Evolutionary conservation across 768 basidiomycete species (phyloP).

Genomic region (Tricholoma flavovirens): DNA sequence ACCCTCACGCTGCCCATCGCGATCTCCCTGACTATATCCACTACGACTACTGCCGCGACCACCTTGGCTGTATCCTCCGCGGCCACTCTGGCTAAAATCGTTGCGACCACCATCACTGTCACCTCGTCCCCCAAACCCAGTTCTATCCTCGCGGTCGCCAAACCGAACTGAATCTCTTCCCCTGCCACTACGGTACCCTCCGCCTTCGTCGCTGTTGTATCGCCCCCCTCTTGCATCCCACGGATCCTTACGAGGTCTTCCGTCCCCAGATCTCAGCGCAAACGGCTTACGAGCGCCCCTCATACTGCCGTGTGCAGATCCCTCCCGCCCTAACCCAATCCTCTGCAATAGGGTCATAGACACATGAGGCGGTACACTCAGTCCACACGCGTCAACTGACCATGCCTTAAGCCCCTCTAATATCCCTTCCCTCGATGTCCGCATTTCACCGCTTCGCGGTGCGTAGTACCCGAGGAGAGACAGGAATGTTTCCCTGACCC

Average conservation of each 20-base stretch:
- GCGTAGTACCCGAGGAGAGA: conserved; percentile 72
- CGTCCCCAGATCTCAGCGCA: conserved; percentile 1
- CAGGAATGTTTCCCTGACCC: conserved; percentile 55
- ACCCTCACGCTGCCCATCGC: not conserved
- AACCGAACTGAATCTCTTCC: not conserved
- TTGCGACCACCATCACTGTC: not conserved
- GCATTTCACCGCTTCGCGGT: conserved; percentile 42
- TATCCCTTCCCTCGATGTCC: conserved; percentile 36
- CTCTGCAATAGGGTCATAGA: conserved; percentile 38
- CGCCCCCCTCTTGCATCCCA: not conserved
- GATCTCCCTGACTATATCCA: not conserved
- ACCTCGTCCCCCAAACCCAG: not conserved
- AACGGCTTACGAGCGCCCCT: not conserved
- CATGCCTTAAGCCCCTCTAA: conserved; percentile 57
- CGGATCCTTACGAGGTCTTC: not conserved
- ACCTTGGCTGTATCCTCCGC: not conserved
- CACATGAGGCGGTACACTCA: conserved; percentile 46
- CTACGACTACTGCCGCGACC: not conserved
- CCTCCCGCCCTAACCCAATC: not conserved
- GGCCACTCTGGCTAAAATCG: not conserved
- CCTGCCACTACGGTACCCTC: not conserved
- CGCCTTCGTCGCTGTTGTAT: not conserved
- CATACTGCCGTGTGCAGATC: not conserved
- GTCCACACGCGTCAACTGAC: conserved; percentile 50
- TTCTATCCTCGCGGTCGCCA: not conserved